phyloP scores from a whole-genome alignment of 139 green algal species.

The Coccomyxa sp. region DNA sequence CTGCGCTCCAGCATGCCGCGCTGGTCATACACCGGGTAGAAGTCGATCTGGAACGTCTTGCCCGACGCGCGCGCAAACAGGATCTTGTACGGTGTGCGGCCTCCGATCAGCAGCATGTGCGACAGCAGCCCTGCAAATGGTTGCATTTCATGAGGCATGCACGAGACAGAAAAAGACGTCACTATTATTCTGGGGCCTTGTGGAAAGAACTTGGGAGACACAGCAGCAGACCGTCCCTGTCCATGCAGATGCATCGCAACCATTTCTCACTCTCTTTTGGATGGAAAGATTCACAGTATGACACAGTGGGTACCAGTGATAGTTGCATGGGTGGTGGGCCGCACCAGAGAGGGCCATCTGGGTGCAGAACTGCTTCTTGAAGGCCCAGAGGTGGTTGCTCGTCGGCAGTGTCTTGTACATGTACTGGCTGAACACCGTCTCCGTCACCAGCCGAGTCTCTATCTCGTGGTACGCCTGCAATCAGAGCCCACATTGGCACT shows the following conservation, averaged over 20 bases:
- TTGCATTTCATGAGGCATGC: too few species aligned
- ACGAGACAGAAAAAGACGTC: too few species aligned
- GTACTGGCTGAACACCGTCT: slow-evolving; percentile 94
- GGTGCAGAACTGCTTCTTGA: slow-evolving; percentile 86
- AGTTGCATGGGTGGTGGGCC: neutral
- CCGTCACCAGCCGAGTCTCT: slow-evolving; percentile 65
- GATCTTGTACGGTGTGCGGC: slow-evolving; percentile 83
- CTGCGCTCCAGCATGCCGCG: slow-evolving; percentile 56
- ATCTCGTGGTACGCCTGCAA: slow-evolving; percentile 63
- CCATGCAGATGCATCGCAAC: too few species aligned
- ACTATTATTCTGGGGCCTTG: too few species aligned
- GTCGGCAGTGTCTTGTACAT: slow-evolving; percentile 95
- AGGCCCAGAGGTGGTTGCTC: slow-evolving; percentile 82
- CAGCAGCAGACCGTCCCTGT: too few species aligned
- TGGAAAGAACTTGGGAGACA: too few species aligned
- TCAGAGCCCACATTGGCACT: neutral
- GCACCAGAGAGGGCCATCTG: slow-evolving; percentile 83
- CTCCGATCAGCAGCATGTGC: slow-evolving; percentile 80
- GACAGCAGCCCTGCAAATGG: slow-evolving; percentile 59
- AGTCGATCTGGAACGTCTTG: slow-evolving; percentile 80
- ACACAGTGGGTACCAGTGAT: too few species aligned
- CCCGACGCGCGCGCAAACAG: slow-evolving; percentile 84
- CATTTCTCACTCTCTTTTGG: too few species aligned
- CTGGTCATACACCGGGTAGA: slow-evolving; percentile 65
- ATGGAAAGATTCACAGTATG: too few species aligned